Base-by-base conservation (phyloP, 805 yeast genomes). In the Starmerella cellae region DNA sequence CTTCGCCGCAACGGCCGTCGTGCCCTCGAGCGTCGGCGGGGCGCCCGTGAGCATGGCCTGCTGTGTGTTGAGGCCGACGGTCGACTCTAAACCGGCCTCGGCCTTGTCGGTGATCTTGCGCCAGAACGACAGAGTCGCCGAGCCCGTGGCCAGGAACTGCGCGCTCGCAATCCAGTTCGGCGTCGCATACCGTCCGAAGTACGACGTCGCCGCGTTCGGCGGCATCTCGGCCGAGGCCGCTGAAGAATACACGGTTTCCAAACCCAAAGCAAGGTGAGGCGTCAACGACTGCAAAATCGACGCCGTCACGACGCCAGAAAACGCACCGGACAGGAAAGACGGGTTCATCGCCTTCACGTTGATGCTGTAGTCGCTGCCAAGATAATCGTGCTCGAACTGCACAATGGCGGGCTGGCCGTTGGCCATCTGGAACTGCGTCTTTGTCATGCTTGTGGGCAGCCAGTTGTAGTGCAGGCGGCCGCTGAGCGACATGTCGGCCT, bases 351-450 rank as follows among this genome's bases (percentile, higher is more conserved):
- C 71, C 69, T 91, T 93, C 60, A 91, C 69, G 70, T 87, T 87
- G 60, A 87, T 63, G 39, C 94, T 79, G 61, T 76, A 85, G 62
- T 91, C 98, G 43, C 72, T 64, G 47, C 88, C 95, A 65, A 81
- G 88, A 68, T 75, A 79, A 64, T 91, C 98, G 63, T 91, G 96
- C 71, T 91, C 98, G 55, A 88, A 70, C 68, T 91, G 97, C 50
- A 82, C 72, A 94, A 88, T 84, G 45, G 91, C 70, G 51, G 91
- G 95, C 68, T 87, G 95, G 51, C 79, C 82, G 50, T 77, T 69
- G 54, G 93, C 82, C 53, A 85, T 69, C 69, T 88, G 97, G 62
- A 85, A 69, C 56, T 93, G 83, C 48, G 82, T 74, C 67, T 85
- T 87, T 47, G 94, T 74, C 56, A 79, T 67, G 63, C 78, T 75